Base-by-base conservation (phyloP, 345 rosid genomes). In the Erodium maritimum region DNA sequence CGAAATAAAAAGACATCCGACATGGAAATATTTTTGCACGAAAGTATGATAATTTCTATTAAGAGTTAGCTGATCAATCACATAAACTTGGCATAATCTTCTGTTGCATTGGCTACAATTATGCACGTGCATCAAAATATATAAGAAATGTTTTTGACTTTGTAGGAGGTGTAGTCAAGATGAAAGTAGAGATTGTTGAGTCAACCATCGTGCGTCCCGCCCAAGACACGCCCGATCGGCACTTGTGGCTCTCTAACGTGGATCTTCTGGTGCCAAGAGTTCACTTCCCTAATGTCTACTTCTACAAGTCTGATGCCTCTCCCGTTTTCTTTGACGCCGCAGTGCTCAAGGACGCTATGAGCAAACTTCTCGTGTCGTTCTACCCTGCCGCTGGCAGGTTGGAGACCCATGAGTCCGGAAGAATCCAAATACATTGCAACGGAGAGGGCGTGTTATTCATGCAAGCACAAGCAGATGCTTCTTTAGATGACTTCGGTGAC, bases 341-440 rank as follows among this genome's bases (percentile, higher is more conserved):
- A 29, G 56, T 62, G 12, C 73, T 80, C 7, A 75, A 68, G 21
- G 73, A 75, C 19, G 64, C 80, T 57, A 56, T 77, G 3, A 63
- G 73, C 56, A 57, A 66, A 50, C 73, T 71, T 55, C 73, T 80
- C 23, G 80, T 75, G 42, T 69, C 68, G 25, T 80, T 61, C 52
- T 73, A 73, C 29, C 79, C 77, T 5, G 66, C 37, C 0, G 86
- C 80, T 14, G 82, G 86, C 22, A 71, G 86, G 17, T 65, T 77
- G 13, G 67, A 37, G 55, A 50, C 46, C 2, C 71, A 75, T 65
- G 61, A 64, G 24, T 64, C 54, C 23, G 85, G 77, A n/a, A 72
- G 78, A 62, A 46, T 67, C 52, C 73, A 72, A 54, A 63, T 80
- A 45, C 19, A 22, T 9, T 80, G 85, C 22, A 80, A 64, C 50